A percentile compares a stretch with the other conserved stretches of the same genome.
phyloP scores from a whole-genome alignment of 768 basidiomycete species.

The Lactarius trivialis region DNA sequence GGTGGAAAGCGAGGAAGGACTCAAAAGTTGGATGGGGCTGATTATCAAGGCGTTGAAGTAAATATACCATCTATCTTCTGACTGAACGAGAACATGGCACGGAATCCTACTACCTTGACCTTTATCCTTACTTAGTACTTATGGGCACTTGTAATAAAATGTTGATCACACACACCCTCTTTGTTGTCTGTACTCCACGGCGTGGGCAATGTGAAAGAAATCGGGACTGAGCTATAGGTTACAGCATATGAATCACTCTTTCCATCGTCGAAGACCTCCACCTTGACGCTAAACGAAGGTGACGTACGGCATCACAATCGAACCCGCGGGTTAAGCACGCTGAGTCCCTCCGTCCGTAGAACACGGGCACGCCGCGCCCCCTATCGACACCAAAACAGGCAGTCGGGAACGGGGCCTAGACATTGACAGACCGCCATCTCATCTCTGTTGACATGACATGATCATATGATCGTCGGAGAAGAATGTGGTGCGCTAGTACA shows the following conservation, averaged over 20 bases:
- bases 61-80: background rate
- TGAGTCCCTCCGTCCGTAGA: background rate
- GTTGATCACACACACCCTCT: background rate
- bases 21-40: conserved; percentile 20
- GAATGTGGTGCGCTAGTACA: background rate
- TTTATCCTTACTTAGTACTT: background rate
- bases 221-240: background rate
- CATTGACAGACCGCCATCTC: background rate
- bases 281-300: background rate
- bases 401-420: background rate
- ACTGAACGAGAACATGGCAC: background rate
- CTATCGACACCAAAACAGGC: background rate
- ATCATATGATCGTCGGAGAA: background rate
- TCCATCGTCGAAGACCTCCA: background rate
- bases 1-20: conserved; percentile 4
- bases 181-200: background rate
- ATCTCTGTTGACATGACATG: background rate
- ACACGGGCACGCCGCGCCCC: background rate
- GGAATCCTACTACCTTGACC: background rate
- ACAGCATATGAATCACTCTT: background rate
- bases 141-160: background rate
- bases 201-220: background rate
- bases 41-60: conserved; percentile 16
- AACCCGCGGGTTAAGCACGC: background rate
- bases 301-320: background rate